Evolutionary conservation across 148 eudicot species (phyloP).

Genomic region (Vaccinium myrtillus): DNA sequence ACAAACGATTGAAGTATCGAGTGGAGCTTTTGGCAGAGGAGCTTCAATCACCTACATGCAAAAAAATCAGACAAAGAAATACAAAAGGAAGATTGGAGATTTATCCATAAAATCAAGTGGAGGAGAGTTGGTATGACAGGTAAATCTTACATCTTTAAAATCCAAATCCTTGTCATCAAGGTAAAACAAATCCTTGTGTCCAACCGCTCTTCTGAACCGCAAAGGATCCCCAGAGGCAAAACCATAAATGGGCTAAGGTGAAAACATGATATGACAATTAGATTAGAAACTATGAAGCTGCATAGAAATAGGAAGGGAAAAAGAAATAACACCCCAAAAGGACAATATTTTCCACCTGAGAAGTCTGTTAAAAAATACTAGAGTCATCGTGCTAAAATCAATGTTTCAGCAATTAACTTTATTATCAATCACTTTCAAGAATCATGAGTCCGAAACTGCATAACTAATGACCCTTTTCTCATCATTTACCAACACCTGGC

Average conservation of each 20-base stretch:
- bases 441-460: neutral
- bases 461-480: neutral
- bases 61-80: neutral
- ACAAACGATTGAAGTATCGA: constrained; percentile 64
- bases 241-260: constrained; percentile 82
- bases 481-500: neutral
- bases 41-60: constrained; percentile 66
- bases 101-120: neutral
- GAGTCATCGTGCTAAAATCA: neutral
- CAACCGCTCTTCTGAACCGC: constrained; percentile 67
- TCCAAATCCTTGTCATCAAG: constrained; percentile 72
- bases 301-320: neutral
- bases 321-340: neutral
- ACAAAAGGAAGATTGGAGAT: neutral
- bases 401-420: neutral
- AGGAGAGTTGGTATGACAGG: neutral
- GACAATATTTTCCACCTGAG: neutral
- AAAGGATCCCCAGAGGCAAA: constrained; percentile 71
- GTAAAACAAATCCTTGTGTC: constrained; percentile 68
- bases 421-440: neutral
- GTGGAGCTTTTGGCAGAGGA: constrained; percentile 77
- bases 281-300: neutral
- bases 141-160: constrained; percentile 60
- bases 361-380: neutral
- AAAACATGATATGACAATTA: neutral